phyloP scores from a whole-genome alignment of 2,329 filamentous ascomycete species.

The Trichoderma koningiopsis region DNA sequence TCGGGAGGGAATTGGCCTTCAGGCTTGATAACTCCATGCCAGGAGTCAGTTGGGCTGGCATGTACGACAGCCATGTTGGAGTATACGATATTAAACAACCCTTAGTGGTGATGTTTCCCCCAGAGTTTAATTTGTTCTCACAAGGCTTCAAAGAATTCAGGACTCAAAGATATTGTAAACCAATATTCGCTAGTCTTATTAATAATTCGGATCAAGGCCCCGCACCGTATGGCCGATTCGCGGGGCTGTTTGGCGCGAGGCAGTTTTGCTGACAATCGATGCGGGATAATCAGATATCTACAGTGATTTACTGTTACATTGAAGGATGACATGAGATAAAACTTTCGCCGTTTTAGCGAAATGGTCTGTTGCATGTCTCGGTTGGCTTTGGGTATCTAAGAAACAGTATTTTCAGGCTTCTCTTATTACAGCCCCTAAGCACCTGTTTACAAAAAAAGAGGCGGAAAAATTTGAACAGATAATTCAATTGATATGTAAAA shows the following conservation, averaged over 20 bases:
- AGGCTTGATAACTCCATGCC: constrained; percentile 31
- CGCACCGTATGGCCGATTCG: neutral
- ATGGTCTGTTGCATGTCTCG: neutral
- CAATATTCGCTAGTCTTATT: neutral
- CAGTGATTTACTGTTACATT: neutral
- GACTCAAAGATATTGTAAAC: neutral
- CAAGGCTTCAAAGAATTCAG: too few relatives aligned
- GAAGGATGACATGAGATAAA: neutral
- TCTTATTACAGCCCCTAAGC: neutral
- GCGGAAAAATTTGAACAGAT: neutral
- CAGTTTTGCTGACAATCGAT: constrained; percentile 4
- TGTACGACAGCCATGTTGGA: constrained; percentile 27
- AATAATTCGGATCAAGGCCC: neutral
- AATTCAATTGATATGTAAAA: neutral
- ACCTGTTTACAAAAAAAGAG: neutral
- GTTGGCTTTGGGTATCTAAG: neutral
- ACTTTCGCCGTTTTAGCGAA: neutral
- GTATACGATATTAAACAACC: neutral
- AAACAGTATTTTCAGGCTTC: neutral
- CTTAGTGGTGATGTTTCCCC: too few relatives aligned
- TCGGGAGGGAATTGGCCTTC: constrained; percentile 54
- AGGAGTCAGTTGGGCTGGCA: constrained; percentile 31
- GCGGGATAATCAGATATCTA: neutral
- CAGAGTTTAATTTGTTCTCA: neutral
- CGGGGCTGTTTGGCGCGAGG: neutral